Percentiles rank a stretch among this genome's conserved stretches.
phyloP scores from a whole-genome alignment of 1,284 basidiomycete species.

The Phlebopus sp. region DNA sequence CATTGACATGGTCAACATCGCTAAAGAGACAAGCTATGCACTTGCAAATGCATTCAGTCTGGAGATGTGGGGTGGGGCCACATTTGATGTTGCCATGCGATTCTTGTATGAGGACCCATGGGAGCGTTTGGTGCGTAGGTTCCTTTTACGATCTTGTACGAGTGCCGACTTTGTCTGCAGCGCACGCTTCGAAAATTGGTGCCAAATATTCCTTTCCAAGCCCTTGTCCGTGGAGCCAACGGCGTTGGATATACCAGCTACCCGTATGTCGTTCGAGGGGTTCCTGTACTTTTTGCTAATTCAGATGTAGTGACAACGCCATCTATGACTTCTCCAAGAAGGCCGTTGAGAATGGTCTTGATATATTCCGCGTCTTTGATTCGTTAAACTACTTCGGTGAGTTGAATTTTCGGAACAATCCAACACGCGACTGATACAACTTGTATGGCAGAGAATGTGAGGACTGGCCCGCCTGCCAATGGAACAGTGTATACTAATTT shows the following conservation, averaged over 20 bases:
- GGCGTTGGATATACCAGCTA: conserved; percentile 99
- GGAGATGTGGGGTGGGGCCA: conserved; percentile 99
- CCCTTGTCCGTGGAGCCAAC: conserved; percentile 97
- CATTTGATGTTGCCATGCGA: conserved; percentile 99
- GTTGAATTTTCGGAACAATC: conserved; percentile 25
- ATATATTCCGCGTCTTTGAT: conserved; percentile 99
- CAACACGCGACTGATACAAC: conserved; percentile 9
- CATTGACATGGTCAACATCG: conserved; percentile 98
- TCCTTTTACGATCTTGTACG: background rate
- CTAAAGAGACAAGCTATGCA: conserved; percentile 95
- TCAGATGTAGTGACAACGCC: conserved; percentile 80
- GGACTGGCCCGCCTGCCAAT: conserved; percentile 12
- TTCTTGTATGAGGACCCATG: conserved; percentile 99
- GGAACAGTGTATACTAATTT: conserved; percentile 12
- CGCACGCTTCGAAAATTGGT: conserved; percentile 93
- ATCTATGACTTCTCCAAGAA: conserved; percentile 99
- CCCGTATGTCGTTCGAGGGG: conserved; percentile 61
- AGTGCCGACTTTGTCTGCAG: conserved; percentile 36
- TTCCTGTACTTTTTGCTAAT: conserved; percentile 8
- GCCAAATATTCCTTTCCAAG: conserved; percentile 98
- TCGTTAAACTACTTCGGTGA: conserved; percentile 96
- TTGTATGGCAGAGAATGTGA: conserved; percentile 56
- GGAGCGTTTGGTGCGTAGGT: conserved; percentile 81
- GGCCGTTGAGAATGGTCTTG: conserved; percentile 97
- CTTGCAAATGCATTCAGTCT: conserved; percentile 95